These are phyloP conservation scores for Bassia scoparia DNA, from an alignment of 148 eudicot species.

Conservation along the genomic window DNA sequence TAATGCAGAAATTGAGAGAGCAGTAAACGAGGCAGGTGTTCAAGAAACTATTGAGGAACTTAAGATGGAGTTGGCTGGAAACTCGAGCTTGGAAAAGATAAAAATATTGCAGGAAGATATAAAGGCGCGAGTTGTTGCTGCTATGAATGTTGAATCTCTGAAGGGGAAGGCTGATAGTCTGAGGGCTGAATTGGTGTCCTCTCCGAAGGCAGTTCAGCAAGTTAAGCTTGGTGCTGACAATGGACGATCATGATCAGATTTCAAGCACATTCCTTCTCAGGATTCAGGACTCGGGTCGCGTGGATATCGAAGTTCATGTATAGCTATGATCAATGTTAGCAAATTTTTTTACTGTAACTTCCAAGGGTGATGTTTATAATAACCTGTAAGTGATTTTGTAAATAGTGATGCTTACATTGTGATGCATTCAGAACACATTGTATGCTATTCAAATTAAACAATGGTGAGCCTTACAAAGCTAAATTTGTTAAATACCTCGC, in stretches of 20 bases:
- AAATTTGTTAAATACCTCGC: too few species aligned
- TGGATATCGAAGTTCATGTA: background rate
- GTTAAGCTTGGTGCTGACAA: conserved; percentile 14
- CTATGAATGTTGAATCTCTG: conserved; percentile 18
- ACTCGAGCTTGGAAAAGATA: conserved; percentile 2
- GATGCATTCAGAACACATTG: too few species aligned
- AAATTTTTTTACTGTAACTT: conserved; percentile 2
- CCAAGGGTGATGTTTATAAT: background rate
- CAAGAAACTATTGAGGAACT: conserved; percentile 12
- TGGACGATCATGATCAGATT: conserved; percentile 6
- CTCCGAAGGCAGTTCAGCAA: conserved; percentile 5
- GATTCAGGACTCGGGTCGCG: too few species aligned
- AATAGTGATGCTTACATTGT: too few species aligned
- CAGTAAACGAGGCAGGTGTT: conserved; percentile 12
- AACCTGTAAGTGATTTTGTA: too few species aligned
- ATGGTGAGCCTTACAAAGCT: too few species aligned
- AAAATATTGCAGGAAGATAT: conserved; percentile 15
- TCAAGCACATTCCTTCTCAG: background rate
- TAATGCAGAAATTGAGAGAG: conserved; percentile 14
- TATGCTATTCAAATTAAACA: too few species aligned
- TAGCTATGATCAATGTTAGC: background rate
- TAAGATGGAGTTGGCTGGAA: conserved; percentile 7
- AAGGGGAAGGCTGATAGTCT: conserved; percentile 6
- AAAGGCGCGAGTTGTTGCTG: conserved; percentile 17
- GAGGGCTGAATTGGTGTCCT: background rate